Conservation (phyloP, 2,329 filamentous ascomycete genomes). For the Paraphoma sp. region DNA sequence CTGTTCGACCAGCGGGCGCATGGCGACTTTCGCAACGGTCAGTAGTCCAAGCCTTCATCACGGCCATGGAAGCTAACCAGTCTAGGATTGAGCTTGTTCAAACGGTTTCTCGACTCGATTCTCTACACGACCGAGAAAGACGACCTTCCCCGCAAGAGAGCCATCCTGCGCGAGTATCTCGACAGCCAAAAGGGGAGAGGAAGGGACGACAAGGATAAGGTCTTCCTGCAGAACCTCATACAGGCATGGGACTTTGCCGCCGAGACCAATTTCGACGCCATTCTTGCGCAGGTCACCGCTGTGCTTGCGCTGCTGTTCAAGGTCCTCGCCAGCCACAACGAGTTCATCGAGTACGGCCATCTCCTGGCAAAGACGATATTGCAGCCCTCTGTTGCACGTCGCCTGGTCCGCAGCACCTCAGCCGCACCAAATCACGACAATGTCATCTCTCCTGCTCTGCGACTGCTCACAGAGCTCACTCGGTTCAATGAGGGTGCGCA, state of each 20-base stretch:
- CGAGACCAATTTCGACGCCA: slow-evolving; percentile 77
- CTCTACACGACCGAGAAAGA: slow-evolving; percentile 63
- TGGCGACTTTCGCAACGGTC: slow-evolving; percentile 40
- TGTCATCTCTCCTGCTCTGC: slow-evolving; percentile 85
- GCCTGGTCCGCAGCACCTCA: slow-evolving; percentile 79
- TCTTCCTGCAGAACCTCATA: slow-evolving; percentile 79
- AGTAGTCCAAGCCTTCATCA: background rate
- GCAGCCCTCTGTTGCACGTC: slow-evolving; percentile 79
- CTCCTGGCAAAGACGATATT: slow-evolving; percentile 82
- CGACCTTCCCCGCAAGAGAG: slow-evolving; percentile 55
- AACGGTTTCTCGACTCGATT: slow-evolving; percentile 70
- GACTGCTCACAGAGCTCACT: slow-evolving; percentile 84
- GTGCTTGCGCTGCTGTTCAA: slow-evolving; percentile 83
- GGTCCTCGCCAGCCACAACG: slow-evolving; percentile 74
- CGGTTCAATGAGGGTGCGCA: slow-evolving; percentile 84
- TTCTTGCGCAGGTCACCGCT: slow-evolving; percentile 81
- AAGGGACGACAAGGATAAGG: slow-evolving; percentile 61
- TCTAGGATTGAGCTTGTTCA: slow-evolving; percentile 71
- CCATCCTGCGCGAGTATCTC: slow-evolving; percentile 74
- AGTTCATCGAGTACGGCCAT: slow-evolving; percentile 76
- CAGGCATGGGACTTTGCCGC: slow-evolving; percentile 87
- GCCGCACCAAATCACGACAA: slow-evolving; percentile 84
- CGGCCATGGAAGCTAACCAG: slow-evolving; percentile 10
- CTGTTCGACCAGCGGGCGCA: slow-evolving; percentile 46
- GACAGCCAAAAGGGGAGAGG: slow-evolving; percentile 61